Evolutionary conservation across 768 basidiomycete genomes (phyloP).

Genomic region (Leccinum truebloodii): DNA sequence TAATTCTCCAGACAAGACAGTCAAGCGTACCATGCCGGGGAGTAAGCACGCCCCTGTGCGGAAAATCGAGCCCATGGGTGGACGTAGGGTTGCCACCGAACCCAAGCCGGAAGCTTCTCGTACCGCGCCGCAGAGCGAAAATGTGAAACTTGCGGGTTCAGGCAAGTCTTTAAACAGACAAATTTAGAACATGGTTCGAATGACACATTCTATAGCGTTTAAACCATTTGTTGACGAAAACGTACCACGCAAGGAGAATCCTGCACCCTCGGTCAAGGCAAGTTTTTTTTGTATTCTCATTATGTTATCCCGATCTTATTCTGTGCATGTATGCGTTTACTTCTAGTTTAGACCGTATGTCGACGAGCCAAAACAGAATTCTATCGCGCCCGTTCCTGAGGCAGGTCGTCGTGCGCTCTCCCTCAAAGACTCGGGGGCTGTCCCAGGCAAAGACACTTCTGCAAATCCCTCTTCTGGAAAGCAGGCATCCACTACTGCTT

Average conservation of each 20-base stretch:
- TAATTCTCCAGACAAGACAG: constrained; percentile 83
- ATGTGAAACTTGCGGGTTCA: constrained; percentile 36
- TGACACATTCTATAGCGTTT: constrained; percentile 37
- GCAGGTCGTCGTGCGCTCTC: constrained; percentile 46
- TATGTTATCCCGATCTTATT: constrained; percentile 8
- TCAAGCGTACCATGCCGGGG: constrained; percentile 53
- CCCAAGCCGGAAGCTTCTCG: constrained; percentile 37
- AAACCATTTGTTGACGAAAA: constrained; percentile 73
- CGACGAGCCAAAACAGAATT: constrained; percentile 51
- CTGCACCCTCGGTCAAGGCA: constrained; percentile 29
- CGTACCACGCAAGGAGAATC: constrained; percentile 45
- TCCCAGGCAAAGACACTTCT: constrained; percentile 21
- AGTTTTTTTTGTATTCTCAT: neutral
- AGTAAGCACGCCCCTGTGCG: constrained; percentile 74
- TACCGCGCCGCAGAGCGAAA: constrained; percentile 29
- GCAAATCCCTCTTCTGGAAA: constrained; percentile 25
- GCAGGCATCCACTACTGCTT: constrained; percentile 24
- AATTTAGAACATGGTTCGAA: constrained; percentile 23
- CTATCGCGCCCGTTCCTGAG: constrained; percentile 34
- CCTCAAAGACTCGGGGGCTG: constrained; percentile 44
- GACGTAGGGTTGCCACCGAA: constrained; percentile 22
- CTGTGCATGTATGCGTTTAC: constrained; percentile 1
- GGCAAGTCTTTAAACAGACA: constrained; percentile 28
- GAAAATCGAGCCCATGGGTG: constrained; percentile 61
- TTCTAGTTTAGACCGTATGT: constrained; percentile 67